These are phyloP conservation scores for Termitomyces sp. DNA, from an alignment of 768 basidiomycete species.

Conservation along the genomic window DNA sequence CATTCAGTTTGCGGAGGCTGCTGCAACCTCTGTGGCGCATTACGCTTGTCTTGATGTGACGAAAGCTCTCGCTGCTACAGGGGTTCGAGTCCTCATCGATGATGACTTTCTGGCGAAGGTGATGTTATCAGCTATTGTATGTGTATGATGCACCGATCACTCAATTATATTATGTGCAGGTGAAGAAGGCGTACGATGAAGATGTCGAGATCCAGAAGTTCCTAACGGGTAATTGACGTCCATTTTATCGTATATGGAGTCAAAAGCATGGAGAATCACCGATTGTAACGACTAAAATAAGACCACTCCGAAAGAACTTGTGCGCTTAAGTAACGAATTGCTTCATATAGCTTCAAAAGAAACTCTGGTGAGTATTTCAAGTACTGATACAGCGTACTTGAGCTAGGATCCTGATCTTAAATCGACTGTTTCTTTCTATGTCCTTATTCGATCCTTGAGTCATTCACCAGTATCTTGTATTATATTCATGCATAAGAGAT, in stretches of 20 bases:
- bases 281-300: neutral
- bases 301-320: neutral
- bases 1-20: constrained; percentile 55
- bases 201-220: constrained; percentile 19
- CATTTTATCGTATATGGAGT: too few relatives aligned
- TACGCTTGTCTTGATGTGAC: constrained; percentile 61
- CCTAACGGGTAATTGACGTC: constrained; percentile 2
- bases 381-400: neutral
- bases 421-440: neutral
- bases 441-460: too few relatives aligned
- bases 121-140: neutral
- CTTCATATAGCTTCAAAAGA: neutral
- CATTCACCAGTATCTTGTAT: too few relatives aligned
- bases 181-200: constrained; percentile 43
- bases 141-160: neutral
- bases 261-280: neutral
- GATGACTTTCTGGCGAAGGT: constrained; percentile 44
- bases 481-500: too few relatives aligned
- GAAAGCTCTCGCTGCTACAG: constrained; percentile 67
- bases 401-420: neutral
- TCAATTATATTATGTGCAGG: constrained; percentile 24
- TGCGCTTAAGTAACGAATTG: neutral
- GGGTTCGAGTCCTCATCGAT: constrained; percentile 65
- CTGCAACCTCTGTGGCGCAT: constrained; percentile 56
- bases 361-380: neutral